A percentile compares a stretch with the other conserved stretches of the same genome.
phyloP scores from a whole-genome alignment of 1,284 basidiomycete species.

The Vanrija sp. region DNA sequence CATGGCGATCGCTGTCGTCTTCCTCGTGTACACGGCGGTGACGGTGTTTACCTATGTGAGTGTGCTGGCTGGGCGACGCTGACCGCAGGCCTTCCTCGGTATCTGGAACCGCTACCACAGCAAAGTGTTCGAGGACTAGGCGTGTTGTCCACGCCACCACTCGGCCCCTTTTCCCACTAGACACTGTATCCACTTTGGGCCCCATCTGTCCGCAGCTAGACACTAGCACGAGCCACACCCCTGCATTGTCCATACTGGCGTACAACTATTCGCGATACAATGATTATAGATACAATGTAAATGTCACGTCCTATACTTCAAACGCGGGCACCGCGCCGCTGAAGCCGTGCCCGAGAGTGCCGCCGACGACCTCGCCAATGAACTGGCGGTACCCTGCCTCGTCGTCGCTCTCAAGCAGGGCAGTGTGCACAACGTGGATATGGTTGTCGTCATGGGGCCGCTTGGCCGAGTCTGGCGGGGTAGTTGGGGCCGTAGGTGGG shows the following conservation, averaged over 20 bases:
- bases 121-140: no score
- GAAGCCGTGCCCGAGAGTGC: conserved; percentile 8
- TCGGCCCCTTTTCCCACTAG: no score
- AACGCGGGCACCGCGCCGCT: neutral
- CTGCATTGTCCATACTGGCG: no score
- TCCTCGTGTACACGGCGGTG: neutral
- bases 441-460: neutral
- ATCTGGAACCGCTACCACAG: no score
- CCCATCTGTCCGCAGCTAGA: no score
- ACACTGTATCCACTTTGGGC: no score
- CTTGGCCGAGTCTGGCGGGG: neutral
- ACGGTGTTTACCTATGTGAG: neutral
- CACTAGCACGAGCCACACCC: no score
- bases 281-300: neutral
- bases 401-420: conserved; percentile 41
- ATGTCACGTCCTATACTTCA: neutral
- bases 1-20: neutral
- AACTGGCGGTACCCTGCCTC: conserved; percentile 42
- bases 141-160: no score
- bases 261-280: no score
- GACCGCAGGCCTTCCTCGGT: no score
- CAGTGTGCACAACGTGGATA: conserved; percentile 35
- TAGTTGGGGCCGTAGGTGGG: neutral
- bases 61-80: neutral
- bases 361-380: conserved; percentile 36